Evolutionary conservation across 768 basidiomycete species (phyloP).

Genomic region (Boletus eberwhitei): DNA sequence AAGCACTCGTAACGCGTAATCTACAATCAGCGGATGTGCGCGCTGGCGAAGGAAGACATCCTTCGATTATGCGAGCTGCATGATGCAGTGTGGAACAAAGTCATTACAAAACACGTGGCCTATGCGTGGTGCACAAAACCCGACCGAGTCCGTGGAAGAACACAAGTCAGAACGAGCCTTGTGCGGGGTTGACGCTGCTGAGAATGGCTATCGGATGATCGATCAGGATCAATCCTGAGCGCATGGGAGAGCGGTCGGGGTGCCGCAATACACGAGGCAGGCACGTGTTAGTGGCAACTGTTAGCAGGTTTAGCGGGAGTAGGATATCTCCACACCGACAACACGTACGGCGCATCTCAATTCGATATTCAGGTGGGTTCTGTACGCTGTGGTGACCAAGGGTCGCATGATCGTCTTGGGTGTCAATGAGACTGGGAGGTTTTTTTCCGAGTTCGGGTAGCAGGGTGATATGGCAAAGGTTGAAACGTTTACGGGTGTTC

Average conservation of each 20-base stretch:
- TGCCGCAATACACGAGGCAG: slow-evolving; percentile 20
- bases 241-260: slow-evolving; percentile 9
- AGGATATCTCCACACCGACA: not conserved
- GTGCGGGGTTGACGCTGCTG: slow-evolving; percentile 6
- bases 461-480: too few species aligned
- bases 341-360: not conserved
- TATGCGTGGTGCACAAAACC: slow-evolving; percentile 15
- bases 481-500: too few species aligned
- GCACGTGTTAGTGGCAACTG: slow-evolving; percentile 10
- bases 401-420: too few species aligned
- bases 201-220: slow-evolving; percentile 11
- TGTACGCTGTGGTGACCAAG: too few species aligned
- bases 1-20: slow-evolving; percentile 17
- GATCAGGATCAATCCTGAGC: slow-evolving; percentile 15
- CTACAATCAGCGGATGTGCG: slow-evolving; percentile 8
- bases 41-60: slow-evolving; percentile 10
- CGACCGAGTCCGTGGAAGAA: slow-evolving; percentile 18
- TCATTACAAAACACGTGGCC: slow-evolving; percentile 26
- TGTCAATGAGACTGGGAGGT: too few species aligned
- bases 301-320: not conserved
- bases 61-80: slow-evolving; percentile 10
- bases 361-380: too few species aligned
- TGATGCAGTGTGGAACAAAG: slow-evolving; percentile 2
- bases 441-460: too few species aligned
- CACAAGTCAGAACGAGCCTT: slow-evolving; percentile 1